These are phyloP conservation scores for Citeromyces siamensis DNA, from an alignment of 1,139 yeast genomes.

Conservation along the genomic window DNA sequence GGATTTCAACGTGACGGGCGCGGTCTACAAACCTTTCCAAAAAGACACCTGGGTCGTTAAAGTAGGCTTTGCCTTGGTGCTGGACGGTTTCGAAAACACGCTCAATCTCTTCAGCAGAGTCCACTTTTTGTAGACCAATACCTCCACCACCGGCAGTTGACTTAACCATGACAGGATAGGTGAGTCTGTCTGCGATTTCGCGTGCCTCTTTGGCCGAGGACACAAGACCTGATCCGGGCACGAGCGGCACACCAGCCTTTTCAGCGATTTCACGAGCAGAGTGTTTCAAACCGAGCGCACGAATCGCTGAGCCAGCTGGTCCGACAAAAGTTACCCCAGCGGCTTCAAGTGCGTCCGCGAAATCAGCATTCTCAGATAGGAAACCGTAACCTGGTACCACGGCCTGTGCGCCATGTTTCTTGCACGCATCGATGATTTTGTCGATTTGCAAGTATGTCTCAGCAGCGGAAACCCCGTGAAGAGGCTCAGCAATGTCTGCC, in stretches of 20 bases:
- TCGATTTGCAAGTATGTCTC: constrained; percentile 82
- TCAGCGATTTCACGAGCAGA: constrained; percentile 92
- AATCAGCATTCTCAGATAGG: constrained; percentile 91
- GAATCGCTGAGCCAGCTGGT: constrained; percentile 86
- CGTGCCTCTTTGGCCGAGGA: constrained; percentile 61
- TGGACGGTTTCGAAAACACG: constrained; percentile 81
- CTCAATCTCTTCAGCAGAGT: constrained; percentile 65
- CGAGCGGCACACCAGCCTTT: constrained; percentile 83
- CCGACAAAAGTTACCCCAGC: constrained; percentile 91
- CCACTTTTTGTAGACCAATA: constrained; percentile 91
- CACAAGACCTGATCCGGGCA: constrained; percentile 87
- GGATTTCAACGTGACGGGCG: constrained; percentile 94
- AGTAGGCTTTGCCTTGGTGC: constrained; percentile 86
- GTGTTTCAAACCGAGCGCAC: constrained; percentile 85
- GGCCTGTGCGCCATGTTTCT: constrained; percentile 74
- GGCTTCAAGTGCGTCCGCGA: constrained; percentile 71
- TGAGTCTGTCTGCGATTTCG: constrained; percentile 62
- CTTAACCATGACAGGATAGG: constrained; percentile 91
- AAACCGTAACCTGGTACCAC: constrained; percentile 97
- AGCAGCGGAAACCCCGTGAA: constrained; percentile 76
- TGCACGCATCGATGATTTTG: constrained; percentile 78
- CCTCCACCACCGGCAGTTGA: constrained; percentile 99
- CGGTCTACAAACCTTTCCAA: constrained; percentile 88
- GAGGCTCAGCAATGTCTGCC: constrained; percentile 73
- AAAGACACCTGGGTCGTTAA: constrained; percentile 93